A percentile compares a stretch with the other conserved stretches of the same genome.
Conservation (phyloP, 75 land plant species). For the Isoetes taiwanensis region DNA sequence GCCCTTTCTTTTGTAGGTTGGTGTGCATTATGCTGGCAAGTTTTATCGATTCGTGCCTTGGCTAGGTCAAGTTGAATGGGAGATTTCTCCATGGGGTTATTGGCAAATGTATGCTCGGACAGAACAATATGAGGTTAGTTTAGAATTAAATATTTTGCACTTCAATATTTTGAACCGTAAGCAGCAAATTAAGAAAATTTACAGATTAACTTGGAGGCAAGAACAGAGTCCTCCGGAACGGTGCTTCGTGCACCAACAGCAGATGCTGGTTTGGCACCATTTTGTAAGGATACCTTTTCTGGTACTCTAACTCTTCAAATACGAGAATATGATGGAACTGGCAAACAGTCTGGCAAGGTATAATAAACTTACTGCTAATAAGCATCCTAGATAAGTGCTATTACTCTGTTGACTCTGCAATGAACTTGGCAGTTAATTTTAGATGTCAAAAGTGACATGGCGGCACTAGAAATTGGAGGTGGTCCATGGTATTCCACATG, state of each 20-base stretch:
- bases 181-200: neutral
- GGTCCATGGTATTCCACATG: conserved; percentile 88
- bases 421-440: too few relatives aligned
- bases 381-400: too few relatives aligned
- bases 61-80: conserved; percentile 77
- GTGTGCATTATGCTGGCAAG: conserved; percentile 60
- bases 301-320: conserved; percentile 52
- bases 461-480: conserved; percentile 89
- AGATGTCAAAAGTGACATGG: conserved; percentile 84
- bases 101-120: conserved; percentile 63
- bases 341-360: too few relatives aligned
- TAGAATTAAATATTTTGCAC: too few relatives aligned
- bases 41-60: conserved; percentile 96
- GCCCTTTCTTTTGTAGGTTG: conserved; percentile 46
- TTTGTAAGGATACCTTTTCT: conserved; percentile 77
- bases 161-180: too few relatives aligned
- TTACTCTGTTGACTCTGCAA: too few relatives aligned
- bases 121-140: conserved; percentile 51
- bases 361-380: too few relatives aligned
- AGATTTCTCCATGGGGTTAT: conserved; percentile 66
- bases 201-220: conserved; percentile 72
- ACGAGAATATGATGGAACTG: too few relatives aligned
- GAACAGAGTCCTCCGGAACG: conserved; percentile 49
- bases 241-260: conserved; percentile 74
- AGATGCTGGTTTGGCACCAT: conserved; percentile 72